phyloP scores from a whole-genome alignment of 2,329 filamentous ascomycete genomes.

The Lachnellula hyalina region DNA sequence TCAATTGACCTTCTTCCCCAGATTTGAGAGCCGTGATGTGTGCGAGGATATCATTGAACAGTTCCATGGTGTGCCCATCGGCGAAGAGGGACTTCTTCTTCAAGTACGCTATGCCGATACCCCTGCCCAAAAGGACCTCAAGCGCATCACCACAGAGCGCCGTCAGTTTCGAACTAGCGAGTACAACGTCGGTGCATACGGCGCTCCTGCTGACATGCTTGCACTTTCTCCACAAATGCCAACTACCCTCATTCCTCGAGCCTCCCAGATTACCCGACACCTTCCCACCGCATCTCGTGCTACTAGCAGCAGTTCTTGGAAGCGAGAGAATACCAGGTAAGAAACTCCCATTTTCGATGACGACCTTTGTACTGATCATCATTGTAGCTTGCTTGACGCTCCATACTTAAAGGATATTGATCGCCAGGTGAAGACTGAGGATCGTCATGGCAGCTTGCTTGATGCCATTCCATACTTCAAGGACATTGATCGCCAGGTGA shows the following conservation, averaged over 20 bases:
- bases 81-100: constrained; percentile 74
- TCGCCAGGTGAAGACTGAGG: constrained; percentile 25
- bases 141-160: constrained; percentile 90
- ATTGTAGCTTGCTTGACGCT: constrained; percentile 17
- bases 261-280: constrained; percentile 29
- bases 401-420: constrained; percentile 31
- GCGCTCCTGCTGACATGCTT: constrained; percentile 43
- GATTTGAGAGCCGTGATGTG: constrained; percentile 82
- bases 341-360: background rate
- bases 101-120: constrained; percentile 98
- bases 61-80: constrained; percentile 75
- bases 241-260: constrained; percentile 28
- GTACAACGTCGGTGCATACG: constrained; percentile 74
- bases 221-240: constrained; percentile 46
- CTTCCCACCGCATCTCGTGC: constrained; percentile 22
- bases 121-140: constrained; percentile 90
- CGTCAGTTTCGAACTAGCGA: constrained; percentile 95
- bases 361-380: constrained; percentile 2
- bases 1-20: constrained; percentile 35
- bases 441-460: constrained; percentile 14
- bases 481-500: constrained; percentile 28
- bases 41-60: constrained; percentile 85
- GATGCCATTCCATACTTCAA: constrained; percentile 26
- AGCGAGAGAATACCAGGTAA: constrained; percentile 28
- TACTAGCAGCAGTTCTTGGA: constrained; percentile 30